A percentile compares a stretch with the other conserved stretches of the same genome.
phyloP scores from a whole-genome alignment of 805 yeast genomes.

The Sugiyamaella smithiae region DNA sequence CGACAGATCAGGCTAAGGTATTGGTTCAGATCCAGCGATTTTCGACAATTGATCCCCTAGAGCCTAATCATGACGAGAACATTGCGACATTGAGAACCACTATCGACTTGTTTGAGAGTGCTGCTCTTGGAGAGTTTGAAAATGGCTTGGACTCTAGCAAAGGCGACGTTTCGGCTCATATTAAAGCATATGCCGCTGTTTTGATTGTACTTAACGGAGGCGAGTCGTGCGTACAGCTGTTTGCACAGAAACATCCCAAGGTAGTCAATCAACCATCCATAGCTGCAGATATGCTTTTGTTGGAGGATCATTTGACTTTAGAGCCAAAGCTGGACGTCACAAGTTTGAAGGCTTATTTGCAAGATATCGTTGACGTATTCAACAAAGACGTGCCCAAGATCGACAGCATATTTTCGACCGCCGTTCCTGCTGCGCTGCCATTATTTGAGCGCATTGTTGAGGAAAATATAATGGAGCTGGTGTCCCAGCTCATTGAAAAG shows the following conservation, averaged over 20 bases:
- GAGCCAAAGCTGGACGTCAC: constrained; percentile 22
- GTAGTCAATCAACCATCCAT: constrained; percentile 11
- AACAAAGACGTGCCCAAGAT: constrained; percentile 40
- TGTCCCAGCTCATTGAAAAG: constrained; percentile 26
- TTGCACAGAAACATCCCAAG: constrained; percentile 28
- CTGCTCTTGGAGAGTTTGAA: constrained; percentile 67
- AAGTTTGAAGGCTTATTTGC: constrained; percentile 20
- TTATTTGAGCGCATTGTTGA: constrained; percentile 46
- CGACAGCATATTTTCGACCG: constrained; percentile 44
- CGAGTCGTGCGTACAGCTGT: constrained; percentile 32
- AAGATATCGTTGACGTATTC: constrained; percentile 37
- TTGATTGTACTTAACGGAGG: constrained; percentile 36
- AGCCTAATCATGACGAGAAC: constrained; percentile 36
- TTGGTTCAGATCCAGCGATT: constrained; percentile 42
- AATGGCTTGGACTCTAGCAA: constrained; percentile 50
- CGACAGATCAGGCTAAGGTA: constrained; percentile 51
- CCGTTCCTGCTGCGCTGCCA: constrained; percentile 47
- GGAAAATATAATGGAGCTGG: constrained; percentile 29
- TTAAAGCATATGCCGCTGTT: constrained; percentile 34
- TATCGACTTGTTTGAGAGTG: constrained; percentile 67
- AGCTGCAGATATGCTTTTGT: background rate
- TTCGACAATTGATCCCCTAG: constrained; percentile 36
- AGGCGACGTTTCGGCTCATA: constrained; percentile 30
- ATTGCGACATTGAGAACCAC: constrained; percentile 47
- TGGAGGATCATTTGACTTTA: background rate